Evolutionary conservation across 2,329 filamentous ascomycete genomes (phyloP).

Genomic region (Exophiala xenobiotica): DNA sequence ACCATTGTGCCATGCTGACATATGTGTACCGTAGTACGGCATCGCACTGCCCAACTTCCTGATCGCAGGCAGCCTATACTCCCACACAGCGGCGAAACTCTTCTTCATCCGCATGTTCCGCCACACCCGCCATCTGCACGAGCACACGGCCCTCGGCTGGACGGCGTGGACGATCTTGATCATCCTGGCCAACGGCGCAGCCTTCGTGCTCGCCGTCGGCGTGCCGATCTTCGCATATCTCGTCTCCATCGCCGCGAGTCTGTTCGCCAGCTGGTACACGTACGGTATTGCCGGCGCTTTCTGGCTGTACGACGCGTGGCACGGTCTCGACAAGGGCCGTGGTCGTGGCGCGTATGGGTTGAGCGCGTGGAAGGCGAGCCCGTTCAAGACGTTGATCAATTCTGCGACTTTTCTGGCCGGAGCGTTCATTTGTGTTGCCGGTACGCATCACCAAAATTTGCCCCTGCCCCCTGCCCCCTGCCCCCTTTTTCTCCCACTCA

Average conservation of each 20-base stretch:
- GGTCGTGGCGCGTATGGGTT: conserved; percentile 34
- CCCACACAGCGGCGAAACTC: conserved; percentile 54
- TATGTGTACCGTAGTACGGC: too few species aligned
- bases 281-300: conserved; percentile 55
- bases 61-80: conserved; percentile 52
- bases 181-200: conserved; percentile 47
- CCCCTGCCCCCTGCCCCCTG: background rate
- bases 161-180: conserved; percentile 49
- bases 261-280: conserved; percentile 57
- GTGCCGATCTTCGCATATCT: conserved; percentile 57
- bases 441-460: conserved; percentile 2
- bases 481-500: background rate
- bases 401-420: conserved; percentile 47
- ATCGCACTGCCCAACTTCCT: conserved; percentile 47
- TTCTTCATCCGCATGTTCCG: conserved; percentile 32
- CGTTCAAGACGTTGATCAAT: conserved; percentile 42
- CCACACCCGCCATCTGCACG: conserved; percentile 44
- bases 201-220: conserved; percentile 46
- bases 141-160: conserved; percentile 50
- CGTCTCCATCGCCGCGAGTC: conserved; percentile 50
- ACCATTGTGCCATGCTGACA: background rate
- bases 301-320: conserved; percentile 52
- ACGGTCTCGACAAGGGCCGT: conserved; percentile 35
- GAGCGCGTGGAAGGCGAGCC: conserved; percentile 40
- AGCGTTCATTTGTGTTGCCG: conserved; percentile 28